Base-by-base conservation (phyloP, 176 grass and related monocot genomes). In the Zizania latifolia region DNA sequence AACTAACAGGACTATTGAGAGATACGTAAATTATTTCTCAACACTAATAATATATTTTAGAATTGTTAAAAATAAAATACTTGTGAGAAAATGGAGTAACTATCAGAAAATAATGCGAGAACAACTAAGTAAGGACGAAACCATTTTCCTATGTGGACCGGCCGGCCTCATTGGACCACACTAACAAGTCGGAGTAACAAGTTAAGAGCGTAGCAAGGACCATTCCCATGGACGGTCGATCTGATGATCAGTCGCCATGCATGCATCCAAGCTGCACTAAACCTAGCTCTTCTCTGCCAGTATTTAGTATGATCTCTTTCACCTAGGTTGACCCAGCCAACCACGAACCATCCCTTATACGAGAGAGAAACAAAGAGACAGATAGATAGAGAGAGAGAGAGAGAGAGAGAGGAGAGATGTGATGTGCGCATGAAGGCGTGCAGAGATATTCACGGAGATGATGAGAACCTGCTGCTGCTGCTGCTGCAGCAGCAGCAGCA, bases 391-490 rank as follows among this genome's bases (percentile, higher is more conserved):
- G 45, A 56, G 70, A 64, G 61, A 64, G 36, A 67, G 63, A 65
- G 4, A 11, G 22, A 23, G 19, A 24, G 2, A 27, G 11, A 67
- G 5, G 1, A 12, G 12, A 12, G 43, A 15, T 16, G 16, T 0
- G 44, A 60, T 58, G 37, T 3, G 57, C 48, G 77, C 72, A 65
- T 87, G 78, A 48, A 65, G 79, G 66, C 73, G 73, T 26, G 59
- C 74, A 78, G 67, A 73, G 78, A 72, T 58, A 62, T n/a, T 21
- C 48, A 53, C 48, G 61, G 84, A 34, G 43, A 75, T 75, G 69
- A 78, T 78, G 72, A 81, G 40, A 29, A 51, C 27, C 58, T 70
- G 10, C 13, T 33, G 14, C 41, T 3, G 70, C 22, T 43, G 35
- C 28, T 21, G 23, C 45, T 21, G 21, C 58, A 27, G 80, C 67